phyloP scores from a whole-genome alignment of 73 alveolate species.

The Stentor coeruleus region DNA sequence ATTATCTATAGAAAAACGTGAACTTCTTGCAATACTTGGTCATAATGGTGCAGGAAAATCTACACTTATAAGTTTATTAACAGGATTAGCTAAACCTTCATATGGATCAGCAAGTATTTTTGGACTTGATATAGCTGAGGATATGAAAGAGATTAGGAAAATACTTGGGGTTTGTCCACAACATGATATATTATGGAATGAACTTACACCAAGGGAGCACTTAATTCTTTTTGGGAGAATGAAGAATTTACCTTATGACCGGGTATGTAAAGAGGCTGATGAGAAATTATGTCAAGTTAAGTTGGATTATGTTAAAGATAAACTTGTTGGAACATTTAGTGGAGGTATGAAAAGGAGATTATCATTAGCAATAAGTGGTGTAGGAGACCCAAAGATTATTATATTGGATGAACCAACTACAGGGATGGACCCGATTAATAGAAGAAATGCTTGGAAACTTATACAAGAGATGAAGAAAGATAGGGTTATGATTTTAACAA shows the following conservation, averaged over 20 bases:
- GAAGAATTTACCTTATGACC: slow-evolving; percentile 57
- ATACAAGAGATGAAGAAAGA: slow-evolving; percentile 68
- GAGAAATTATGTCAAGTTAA: slow-evolving; percentile 54
- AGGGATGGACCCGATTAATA: slow-evolving; percentile 88
- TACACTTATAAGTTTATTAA: slow-evolving; percentile 65
- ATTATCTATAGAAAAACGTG: slow-evolving; percentile 43
- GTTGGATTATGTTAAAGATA: slow-evolving; percentile 49
- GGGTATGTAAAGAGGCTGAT: slow-evolving; percentile 45
- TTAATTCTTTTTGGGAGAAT: slow-evolving; percentile 59
- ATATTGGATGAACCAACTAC: slow-evolving; percentile 91
- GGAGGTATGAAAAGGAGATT: slow-evolving; percentile 98
- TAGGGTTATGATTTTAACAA: slow-evolving; percentile 87
- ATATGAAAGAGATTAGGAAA: slow-evolving; percentile 65
- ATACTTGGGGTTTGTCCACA: slow-evolving; percentile 81
- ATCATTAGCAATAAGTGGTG: slow-evolving; percentile 85
- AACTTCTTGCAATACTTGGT: slow-evolving; percentile 68
- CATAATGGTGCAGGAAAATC: slow-evolving; percentile 93
- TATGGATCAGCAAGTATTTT: slow-evolving; percentile 65
- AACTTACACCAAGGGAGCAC: slow-evolving; percentile 84
- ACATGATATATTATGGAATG: slow-evolving; percentile 81
- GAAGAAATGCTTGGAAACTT: slow-evolving; percentile 78
- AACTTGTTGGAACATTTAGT: slow-evolving; percentile 69
- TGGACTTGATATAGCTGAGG: slow-evolving; percentile 58
- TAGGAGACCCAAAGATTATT: slow-evolving; percentile 80
- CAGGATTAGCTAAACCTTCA: slow-evolving; percentile 68